These are phyloP conservation scores for Lophiostoma macrostomum DNA, from an alignment of 495 filamentous ascomycete genomes.

Conservation along the genomic window DNA sequence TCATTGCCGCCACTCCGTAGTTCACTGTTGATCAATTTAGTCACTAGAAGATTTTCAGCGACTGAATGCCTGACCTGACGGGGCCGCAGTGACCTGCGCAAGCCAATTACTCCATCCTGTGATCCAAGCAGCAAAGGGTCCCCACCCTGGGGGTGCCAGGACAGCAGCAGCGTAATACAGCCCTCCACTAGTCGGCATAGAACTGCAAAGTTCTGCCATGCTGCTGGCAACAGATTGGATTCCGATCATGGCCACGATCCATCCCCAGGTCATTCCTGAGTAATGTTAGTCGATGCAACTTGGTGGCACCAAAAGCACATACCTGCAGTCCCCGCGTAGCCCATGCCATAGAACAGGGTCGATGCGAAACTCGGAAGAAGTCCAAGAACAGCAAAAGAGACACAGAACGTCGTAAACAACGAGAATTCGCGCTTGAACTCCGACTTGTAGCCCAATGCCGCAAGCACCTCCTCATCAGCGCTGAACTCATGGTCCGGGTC, in stretches of 20 bases:
- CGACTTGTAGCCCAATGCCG: conserved; percentile 71
- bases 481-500: conserved; percentile 49
- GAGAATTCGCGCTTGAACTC: conserved; percentile 81
- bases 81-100: conserved; percentile 52
- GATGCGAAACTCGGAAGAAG: conserved; percentile 71
- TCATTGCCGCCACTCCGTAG: conserved; percentile 65
- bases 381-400: conserved; percentile 73
- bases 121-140: conserved; percentile 66
- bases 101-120: conserved; percentile 71
- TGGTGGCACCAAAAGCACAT: conserved; percentile 1
- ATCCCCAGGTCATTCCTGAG: conserved; percentile 76
- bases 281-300: not conserved
- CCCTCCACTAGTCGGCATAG: conserved; percentile 71
- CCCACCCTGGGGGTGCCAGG: conserved; percentile 71
- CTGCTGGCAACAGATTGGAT: conserved; percentile 69
- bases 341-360: conserved; percentile 76
- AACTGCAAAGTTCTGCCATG: conserved; percentile 65
- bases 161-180: conserved; percentile 78
- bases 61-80: conserved; percentile 17
- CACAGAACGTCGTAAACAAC: conserved; percentile 79
- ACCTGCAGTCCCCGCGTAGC: conserved; percentile 70
- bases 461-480: conserved; percentile 66
- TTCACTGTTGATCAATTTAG: no score
- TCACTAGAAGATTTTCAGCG: no score
- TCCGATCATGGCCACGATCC: conserved; percentile 71